phyloP scores from a whole-genome alignment of 768 basidiomycete species.

The Rhodotorula babjevae region DNA sequence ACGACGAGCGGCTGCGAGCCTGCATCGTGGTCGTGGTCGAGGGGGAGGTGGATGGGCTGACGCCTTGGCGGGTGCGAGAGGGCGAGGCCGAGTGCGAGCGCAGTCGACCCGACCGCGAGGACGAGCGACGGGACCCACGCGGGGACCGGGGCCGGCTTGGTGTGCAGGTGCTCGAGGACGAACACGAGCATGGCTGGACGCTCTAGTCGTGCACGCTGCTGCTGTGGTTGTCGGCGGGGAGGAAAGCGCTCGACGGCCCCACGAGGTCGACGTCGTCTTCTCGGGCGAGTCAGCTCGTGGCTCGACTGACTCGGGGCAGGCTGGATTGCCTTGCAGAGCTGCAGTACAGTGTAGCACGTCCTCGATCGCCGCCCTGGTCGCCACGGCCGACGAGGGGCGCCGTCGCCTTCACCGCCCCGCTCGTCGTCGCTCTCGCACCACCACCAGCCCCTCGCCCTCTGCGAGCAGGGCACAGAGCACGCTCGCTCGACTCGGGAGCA shows the following conservation, averaged over 20 bases:
- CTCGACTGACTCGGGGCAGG: too few relatives aligned
- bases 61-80: not conserved
- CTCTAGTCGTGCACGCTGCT: too few relatives aligned
- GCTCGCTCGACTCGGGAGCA: too few relatives aligned
- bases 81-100: slow-evolving; percentile 1
- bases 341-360: too few relatives aligned
- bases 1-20: not conserved
- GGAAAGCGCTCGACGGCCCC: too few relatives aligned
- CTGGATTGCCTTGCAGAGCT: too few relatives aligned
- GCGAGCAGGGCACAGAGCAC: not conserved
- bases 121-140: not conserved
- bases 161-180: not conserved
- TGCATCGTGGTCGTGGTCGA: not conserved
- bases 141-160: not conserved
- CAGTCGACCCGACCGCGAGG: not conserved
- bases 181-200: slow-evolving; percentile 22
- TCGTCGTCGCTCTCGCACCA: not conserved
- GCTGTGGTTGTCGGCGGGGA: too few relatives aligned
- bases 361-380: too few relatives aligned
- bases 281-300: too few relatives aligned
- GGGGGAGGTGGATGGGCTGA: not conserved
- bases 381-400: too few relatives aligned
- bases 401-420: not conserved
- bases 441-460: not conserved
- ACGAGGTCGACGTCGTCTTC: too few relatives aligned